Evolutionary conservation across 345 rosid genomes (phyloP).

Genomic region (Eucalyptus pauciflora): DNA sequence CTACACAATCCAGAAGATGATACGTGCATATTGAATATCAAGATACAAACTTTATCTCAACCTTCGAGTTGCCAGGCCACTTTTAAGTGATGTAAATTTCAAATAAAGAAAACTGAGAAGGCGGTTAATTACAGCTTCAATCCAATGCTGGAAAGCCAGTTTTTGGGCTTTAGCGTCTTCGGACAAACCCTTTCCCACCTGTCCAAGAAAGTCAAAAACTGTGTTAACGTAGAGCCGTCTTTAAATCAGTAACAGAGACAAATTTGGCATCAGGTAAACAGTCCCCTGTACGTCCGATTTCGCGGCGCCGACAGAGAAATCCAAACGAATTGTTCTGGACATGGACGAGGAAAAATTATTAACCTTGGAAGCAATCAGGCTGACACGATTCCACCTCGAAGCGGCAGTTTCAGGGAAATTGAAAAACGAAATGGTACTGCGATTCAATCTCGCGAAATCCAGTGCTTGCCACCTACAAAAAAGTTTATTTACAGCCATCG

Average conservation of each 20-base stretch:
- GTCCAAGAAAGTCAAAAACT: neutral
- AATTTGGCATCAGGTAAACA: neutral
- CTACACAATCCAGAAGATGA: constrained; percentile 13
- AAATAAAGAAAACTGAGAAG: neutral
- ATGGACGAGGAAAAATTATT: neutral
- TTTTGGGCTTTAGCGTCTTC: constrained; percentile 61
- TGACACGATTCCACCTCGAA: constrained; percentile 71
- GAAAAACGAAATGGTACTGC: constrained; percentile 76
- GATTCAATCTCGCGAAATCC: constrained; percentile 64
- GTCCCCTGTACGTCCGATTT: neutral
- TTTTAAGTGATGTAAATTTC: neutral
- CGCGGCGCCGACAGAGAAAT: neutral
- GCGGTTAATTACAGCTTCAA: constrained; percentile 31
- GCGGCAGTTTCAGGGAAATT: constrained; percentile 63
- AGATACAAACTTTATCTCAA: neutral
- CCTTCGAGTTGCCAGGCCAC: neutral
- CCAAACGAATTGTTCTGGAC: neutral
- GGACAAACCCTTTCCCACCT: constrained; percentile 69
- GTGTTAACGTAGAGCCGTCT: neutral
- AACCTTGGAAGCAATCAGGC: constrained; percentile 81
- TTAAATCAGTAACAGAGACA: neutral
- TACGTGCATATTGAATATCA: neutral
- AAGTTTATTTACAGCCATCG: neutral
- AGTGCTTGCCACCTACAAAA: constrained; percentile 74
- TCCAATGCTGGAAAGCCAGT: constrained; percentile 94